phyloP scores from a whole-genome alignment of 2,329 filamentous ascomycete species.

The Metarhizium rileyi region DNA sequence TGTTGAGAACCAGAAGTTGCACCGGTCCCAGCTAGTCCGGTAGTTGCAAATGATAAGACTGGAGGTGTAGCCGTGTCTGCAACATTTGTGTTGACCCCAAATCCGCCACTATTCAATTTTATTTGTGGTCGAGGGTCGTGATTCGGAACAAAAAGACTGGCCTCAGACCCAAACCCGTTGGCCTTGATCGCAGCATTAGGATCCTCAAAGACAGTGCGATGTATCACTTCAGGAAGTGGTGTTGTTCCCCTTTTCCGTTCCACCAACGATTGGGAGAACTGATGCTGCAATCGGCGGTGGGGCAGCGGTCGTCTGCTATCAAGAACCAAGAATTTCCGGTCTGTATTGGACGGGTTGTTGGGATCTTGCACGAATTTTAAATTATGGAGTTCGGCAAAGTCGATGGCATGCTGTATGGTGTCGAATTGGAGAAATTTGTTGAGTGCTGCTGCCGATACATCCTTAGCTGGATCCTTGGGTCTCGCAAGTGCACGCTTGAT shows the following conservation, averaged over 20 bases:
- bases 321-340: slow-evolving; percentile 32
- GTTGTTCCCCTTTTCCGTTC: slow-evolving; percentile 48
- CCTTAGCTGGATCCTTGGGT: slow-evolving; percentile 46
- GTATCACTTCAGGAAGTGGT: slow-evolving; percentile 45
- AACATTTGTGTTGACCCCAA: background rate
- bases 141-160: slow-evolving; percentile 20
- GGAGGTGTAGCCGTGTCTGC: background rate
- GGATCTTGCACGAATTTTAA: slow-evolving; percentile 37
- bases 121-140: background rate
- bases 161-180: slow-evolving; percentile 13
- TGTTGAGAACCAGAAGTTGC: background rate
- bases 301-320: slow-evolving; percentile 33
- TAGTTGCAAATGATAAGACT: background rate
- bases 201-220: slow-evolving; percentile 40
- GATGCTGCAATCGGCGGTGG: slow-evolving; percentile 42
- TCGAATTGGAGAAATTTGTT: slow-evolving; percentile 58
- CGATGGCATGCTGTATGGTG: slow-evolving; percentile 53
- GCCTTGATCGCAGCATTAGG: background rate
- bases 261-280: slow-evolving; percentile 46
- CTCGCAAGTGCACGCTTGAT: slow-evolving; percentile 46
- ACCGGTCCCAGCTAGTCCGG: background rate
- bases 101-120: background rate
- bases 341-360: slow-evolving; percentile 24
- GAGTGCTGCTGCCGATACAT: slow-evolving; percentile 46
- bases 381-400: slow-evolving; percentile 51